phyloP scores from a whole-genome alignment of 176 grass and related monocot genomes.

The Miscanthus lutarioriparius region DNA sequence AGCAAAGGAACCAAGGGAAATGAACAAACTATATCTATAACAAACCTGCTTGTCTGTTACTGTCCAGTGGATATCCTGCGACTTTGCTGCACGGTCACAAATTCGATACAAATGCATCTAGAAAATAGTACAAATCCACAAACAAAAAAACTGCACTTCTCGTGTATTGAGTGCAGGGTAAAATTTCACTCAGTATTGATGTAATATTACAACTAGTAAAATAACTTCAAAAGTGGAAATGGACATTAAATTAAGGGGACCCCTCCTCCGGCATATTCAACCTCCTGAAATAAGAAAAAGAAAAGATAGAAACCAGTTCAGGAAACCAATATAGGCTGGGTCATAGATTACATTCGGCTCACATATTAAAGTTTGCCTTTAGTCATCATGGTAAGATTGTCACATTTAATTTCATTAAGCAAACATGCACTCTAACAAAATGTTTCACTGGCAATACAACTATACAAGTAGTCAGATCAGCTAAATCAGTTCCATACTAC shows the following conservation, averaged over 20 bases:
- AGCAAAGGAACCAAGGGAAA: background rate
- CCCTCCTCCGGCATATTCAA: conserved; percentile 87
- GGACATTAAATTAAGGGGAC: conserved; percentile 39
- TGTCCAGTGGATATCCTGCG: background rate
- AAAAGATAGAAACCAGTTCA: background rate
- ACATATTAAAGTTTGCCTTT: background rate
- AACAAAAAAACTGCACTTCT: conserved; percentile 19
- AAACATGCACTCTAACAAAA: background rate
- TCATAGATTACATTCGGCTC: background rate
- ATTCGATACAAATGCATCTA: conserved; percentile 16
- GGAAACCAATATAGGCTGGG: background rate
- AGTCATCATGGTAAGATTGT: background rate
- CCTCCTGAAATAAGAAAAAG: conserved; percentile 61
- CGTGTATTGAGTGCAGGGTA: conserved; percentile 19
- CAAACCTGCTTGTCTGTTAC: conserved; percentile 15
- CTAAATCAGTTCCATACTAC: background rate
- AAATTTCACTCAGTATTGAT: conserved; percentile 30
- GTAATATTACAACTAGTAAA: conserved; percentile 14
- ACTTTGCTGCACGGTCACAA: background rate
- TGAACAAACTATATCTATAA: conserved; percentile 5
- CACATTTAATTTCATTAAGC: background rate
- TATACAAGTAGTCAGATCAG: background rate
- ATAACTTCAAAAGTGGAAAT: conserved; percentile 11
- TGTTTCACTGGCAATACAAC: background rate
- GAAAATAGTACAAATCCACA: conserved; percentile 29